Conservation (phyloP, 2,329 filamentous ascomycete genomes). For the Pyricularia sp. region DNA sequence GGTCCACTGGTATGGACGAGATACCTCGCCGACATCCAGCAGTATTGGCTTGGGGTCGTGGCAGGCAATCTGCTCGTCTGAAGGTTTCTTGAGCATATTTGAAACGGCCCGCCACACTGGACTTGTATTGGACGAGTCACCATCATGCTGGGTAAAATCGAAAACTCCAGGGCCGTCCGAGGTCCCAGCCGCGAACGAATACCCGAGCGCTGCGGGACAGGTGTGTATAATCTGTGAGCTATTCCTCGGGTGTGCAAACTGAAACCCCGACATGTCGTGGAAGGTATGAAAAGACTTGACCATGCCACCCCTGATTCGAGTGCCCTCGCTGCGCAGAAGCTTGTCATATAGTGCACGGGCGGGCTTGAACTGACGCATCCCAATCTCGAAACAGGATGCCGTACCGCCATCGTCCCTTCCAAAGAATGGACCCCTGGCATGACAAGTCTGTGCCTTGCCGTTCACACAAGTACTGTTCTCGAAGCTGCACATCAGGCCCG, state of each 20-base stretch:
- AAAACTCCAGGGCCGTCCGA: slow-evolving; percentile 82
- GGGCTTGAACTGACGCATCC: slow-evolving; percentile 56
- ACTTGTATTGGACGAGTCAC: slow-evolving; percentile 52
- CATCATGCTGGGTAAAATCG: slow-evolving; percentile 84
- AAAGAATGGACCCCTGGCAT: slow-evolving; percentile 61
- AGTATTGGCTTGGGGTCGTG: slow-evolving; percentile 78
- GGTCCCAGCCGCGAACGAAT: slow-evolving; percentile 84
- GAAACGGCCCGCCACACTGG: slow-evolving; percentile 76
- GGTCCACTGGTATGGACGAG: slow-evolving; percentile 72
- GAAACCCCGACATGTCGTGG: slow-evolving; percentile 65
- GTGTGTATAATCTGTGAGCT: slow-evolving; percentile 56
- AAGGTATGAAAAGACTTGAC: slow-evolving; percentile 77
- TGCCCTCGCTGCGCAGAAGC: slow-evolving; percentile 20
- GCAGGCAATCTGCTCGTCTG: slow-evolving; percentile 60
- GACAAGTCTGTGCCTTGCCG: slow-evolving; percentile 57
- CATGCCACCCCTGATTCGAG: slow-evolving; percentile 49
- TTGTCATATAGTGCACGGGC: slow-evolving; percentile 32
- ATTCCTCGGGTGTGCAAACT: slow-evolving; percentile 55
- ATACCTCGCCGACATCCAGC: slow-evolving; percentile 78
- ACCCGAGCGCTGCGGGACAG: slow-evolving; percentile 78
- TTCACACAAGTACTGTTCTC: slow-evolving; percentile 70
- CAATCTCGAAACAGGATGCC: slow-evolving; percentile 70
- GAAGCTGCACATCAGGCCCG: slow-evolving; percentile 57
- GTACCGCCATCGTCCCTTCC: slow-evolving; percentile 58
- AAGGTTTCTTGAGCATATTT: slow-evolving; percentile 61